Percentiles rank a stretch among this genome's conserved stretches.
phyloP scores from a whole-genome alignment of 148 eudicot genomes.

The Rhododendron henanense region DNA sequence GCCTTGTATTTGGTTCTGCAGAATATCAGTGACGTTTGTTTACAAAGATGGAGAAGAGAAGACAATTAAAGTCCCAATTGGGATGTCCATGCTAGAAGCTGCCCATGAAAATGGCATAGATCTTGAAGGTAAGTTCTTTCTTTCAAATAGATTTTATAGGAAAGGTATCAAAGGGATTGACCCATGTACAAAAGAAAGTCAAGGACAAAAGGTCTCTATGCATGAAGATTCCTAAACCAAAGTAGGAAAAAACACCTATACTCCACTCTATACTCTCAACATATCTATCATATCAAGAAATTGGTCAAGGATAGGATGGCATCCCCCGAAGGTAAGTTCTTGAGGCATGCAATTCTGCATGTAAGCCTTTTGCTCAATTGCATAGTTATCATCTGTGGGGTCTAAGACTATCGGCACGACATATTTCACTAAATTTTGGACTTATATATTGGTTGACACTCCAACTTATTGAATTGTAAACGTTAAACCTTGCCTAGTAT shows the following conservation, averaged over 20 bases:
- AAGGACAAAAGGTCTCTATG: neutral
- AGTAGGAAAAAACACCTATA: neutral
- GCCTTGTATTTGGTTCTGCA: slow-evolving; percentile 27
- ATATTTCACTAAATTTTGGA: neutral
- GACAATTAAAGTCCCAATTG: slow-evolving; percentile 73
- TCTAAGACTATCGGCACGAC: neutral
- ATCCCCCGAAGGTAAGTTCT: neutral
- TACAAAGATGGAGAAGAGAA: slow-evolving; percentile 82
- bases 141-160: neutral
- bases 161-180: neutral
- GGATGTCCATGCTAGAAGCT: slow-evolving; percentile 91
- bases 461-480: neutral
- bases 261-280: neutral
- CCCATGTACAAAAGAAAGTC: neutral
- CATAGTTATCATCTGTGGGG: neutral
- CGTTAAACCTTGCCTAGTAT: neutral
- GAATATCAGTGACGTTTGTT: slow-evolving; percentile 85
- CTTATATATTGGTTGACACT: neutral
- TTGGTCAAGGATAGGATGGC: neutral
- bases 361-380: neutral
- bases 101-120: slow-evolving; percentile 80
- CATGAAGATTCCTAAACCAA: neutral
- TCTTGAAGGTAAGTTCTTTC: slow-evolving; percentile 59
- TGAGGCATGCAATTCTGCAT: neutral
- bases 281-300: too few relatives aligned